Base-by-base conservation (phyloP, 805 yeast species). In the Debaryomyces tyrocola region DNA sequence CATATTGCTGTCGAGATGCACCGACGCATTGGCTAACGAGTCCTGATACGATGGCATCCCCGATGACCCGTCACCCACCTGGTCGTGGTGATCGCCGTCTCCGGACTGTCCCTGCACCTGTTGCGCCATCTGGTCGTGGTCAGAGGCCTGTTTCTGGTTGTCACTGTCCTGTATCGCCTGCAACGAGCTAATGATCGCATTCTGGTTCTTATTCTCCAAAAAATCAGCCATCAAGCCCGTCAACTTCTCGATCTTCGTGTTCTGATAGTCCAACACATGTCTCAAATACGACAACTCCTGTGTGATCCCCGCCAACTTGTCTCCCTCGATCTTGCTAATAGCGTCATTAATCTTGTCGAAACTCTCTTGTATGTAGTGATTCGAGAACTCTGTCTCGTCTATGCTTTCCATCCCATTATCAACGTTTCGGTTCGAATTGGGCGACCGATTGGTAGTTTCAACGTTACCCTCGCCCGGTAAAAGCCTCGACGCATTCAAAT, bases 241-340 rank as follows among this genome's bases (percentile, higher is more conserved):
- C 46, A 72, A 57, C 54, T 72, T 70, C 40, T 70, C 75, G 40
- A 72, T 63, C 52, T 68, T 69, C 45, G 51, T 56, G 54, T 60
- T 63, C 49, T 70, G 76, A 51, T 63, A 68, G 20, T 69, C 74
- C 12, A 72, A 54, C 18, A 70, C 56, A 40, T 65, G 69, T 39
- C 73, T 62, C 24, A 72, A 52, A 46, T 64, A 68, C 18, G 62
- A 61, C 37, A 72, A 55, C 43, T 72, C 76, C 43, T 66, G 68
- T 44, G 52, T 58, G 11, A 59, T 45, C 6, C 50, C 33, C 8
- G 36, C 31, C 4, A 66, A 47, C 47, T 60, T 61, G 17, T 67
- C 72, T 34, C 48, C 49, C 44, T 69, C 74, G 10, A 65, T 45
- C 47, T 62, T 57, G 20, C 53, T 50, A 14, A 45, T 43, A 15